phyloP scores from a whole-genome alignment of 352 stramenopile genomes.

The Phytopythium sindhum region DNA sequence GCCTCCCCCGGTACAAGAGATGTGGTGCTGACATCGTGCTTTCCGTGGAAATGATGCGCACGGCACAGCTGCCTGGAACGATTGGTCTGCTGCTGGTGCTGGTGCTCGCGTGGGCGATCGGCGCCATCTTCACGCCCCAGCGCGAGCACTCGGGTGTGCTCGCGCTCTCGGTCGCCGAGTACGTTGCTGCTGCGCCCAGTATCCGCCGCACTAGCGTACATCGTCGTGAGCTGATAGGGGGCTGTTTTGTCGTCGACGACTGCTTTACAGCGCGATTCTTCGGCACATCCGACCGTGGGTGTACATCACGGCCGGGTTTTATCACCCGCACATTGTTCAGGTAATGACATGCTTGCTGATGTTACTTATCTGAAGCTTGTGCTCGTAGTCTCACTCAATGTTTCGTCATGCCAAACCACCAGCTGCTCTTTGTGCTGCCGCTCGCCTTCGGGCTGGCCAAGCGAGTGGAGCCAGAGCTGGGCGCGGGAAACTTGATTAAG shows the following conservation, averaged over 20 bases:
- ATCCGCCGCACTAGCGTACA: not conserved
- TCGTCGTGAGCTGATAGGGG: not conserved
- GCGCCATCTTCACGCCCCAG: constrained; percentile 64
- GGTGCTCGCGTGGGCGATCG: constrained; percentile 67
- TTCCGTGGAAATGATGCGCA: not conserved
- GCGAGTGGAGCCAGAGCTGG: constrained; percentile 74
- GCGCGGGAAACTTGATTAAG: constrained; percentile 52
- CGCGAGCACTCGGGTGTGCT: constrained; percentile 68
- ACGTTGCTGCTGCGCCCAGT: constrained; percentile 11
- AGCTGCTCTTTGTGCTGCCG: constrained; percentile 67
- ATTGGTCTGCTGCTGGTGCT: constrained; percentile 58
- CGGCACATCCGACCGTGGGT: constrained; percentile 85
- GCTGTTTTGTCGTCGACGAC: not conserved
- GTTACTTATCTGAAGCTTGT: not conserved
- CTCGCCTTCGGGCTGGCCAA: constrained; percentile 66
- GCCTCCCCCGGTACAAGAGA: not conserved
- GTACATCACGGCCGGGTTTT: constrained; percentile 83
- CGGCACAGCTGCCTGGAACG: constrained; percentile 61
- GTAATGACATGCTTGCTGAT: constrained; percentile 12
- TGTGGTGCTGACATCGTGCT: not conserved
- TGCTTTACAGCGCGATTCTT: constrained; percentile 60
- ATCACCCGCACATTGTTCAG: constrained; percentile 77
- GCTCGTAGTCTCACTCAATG: not conserved
- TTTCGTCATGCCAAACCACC: not conserved
- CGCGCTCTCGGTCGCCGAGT: constrained; percentile 79